Percentiles rank a stretch among this genome's conserved stretches.
phyloP scores from a whole-genome alignment of 768 basidiomycete species.

The Agaricus blazei region DNA sequence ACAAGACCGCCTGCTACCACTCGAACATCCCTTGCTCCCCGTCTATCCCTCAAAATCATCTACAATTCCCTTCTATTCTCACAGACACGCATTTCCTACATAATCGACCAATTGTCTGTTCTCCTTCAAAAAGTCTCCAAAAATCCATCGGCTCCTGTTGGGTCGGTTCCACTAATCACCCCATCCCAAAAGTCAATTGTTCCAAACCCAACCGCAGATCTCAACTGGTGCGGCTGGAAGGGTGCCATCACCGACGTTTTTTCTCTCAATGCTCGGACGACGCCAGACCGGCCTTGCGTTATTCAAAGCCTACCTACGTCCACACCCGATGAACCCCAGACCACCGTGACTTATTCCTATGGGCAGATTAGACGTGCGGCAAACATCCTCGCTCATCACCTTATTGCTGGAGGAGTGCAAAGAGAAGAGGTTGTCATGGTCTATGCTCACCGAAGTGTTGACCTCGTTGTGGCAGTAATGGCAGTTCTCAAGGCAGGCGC shows the following conservation, averaged over 20 bases:
- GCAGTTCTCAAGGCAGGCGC: conserved; percentile 94
- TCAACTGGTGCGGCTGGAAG: conserved; percentile 97
- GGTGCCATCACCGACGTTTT: conserved; percentile 97
- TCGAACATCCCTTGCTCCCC: conserved; percentile 66
- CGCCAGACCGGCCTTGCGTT: conserved; percentile 85
- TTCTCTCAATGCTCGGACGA: conserved; percentile 73
- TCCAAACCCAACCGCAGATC: conserved; percentile 80
- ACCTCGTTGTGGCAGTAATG: conserved; percentile 96
- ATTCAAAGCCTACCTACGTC: conserved; percentile 64
- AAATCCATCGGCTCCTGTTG: conserved; percentile 66
- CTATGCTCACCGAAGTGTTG: conserved; percentile 93
- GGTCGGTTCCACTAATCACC: conserved; percentile 77
- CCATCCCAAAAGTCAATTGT: conserved; percentile 61
- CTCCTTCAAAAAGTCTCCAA: conserved; percentile 68
- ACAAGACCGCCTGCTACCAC: conserved; percentile 64
- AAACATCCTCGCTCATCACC: conserved; percentile 86
- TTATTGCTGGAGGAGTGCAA: conserved; percentile 80
- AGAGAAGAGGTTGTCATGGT: conserved; percentile 98
- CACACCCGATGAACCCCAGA: conserved; percentile 38
- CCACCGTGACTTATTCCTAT: conserved; percentile 68
- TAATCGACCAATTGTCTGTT: conserved; percentile 82
- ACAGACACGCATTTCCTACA: conserved; percentile 62
- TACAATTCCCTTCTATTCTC: conserved; percentile 97
- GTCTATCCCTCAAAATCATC: conserved; percentile 73
- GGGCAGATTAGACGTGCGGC: conserved; percentile 75